Conservation (phyloP, 257 asterid genomes). For the Plectranthus barbatus region DNA sequence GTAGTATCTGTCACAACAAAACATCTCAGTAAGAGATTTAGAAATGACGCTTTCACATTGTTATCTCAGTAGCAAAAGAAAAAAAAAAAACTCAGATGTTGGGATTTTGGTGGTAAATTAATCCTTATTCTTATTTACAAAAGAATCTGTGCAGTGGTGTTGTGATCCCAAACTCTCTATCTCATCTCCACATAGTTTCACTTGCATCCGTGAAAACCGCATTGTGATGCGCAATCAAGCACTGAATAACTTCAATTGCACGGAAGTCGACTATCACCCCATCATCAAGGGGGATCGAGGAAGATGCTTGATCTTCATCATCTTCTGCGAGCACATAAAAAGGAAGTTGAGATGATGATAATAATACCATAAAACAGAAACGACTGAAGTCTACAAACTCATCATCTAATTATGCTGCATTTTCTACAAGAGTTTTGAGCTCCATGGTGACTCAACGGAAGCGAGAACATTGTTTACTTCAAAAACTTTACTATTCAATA, state of each 20-base stretch:
- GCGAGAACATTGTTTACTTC: too few species aligned
- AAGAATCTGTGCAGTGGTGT: constrained; percentile 28
- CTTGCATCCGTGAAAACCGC: constrained; percentile 78
- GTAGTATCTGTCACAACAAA: background rate
- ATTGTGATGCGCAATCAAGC: constrained; percentile 80
- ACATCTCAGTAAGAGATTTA: constrained; percentile 1
- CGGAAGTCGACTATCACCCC: constrained; percentile 55
- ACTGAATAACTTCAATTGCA: constrained; percentile 80
- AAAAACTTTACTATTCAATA: too few species aligned
- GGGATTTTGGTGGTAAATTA: background rate
- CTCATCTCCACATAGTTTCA: constrained; percentile 70
- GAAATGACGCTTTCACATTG: background rate
- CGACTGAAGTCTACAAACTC: background rate
- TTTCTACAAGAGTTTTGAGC: too few species aligned
- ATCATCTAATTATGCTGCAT: too few species aligned
- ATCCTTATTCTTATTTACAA: background rate
- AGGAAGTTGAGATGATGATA: background rate
- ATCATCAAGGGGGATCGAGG: constrained; percentile 76
- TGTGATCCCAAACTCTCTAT: constrained; percentile 7
- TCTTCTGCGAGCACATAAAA: constrained; percentile 38
- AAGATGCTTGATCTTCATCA: constrained; percentile 47
- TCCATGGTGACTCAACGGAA: too few species aligned
- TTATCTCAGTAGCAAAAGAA: background rate
- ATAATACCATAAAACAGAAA: background rate
- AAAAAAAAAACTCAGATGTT: background rate